Conservation (phyloP, 129 eudicot species). For the Flaveria robusta region DNA sequence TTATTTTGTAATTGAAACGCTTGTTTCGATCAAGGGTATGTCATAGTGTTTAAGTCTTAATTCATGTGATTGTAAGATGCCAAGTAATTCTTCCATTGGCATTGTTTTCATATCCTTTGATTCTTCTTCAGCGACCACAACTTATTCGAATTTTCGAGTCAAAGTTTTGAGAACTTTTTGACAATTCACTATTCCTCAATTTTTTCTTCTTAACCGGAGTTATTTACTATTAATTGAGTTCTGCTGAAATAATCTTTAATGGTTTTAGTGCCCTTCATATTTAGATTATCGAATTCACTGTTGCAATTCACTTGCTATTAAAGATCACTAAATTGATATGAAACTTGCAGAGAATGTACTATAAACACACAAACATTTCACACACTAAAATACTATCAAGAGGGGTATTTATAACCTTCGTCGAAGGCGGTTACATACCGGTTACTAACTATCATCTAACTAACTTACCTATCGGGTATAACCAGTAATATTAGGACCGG, state of each 20-base stretch:
- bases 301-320: too few species aligned
- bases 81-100: neutral
- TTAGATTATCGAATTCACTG: neutral
- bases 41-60: neutral
- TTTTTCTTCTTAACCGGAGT: neutral
- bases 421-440: too few species aligned
- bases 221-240: neutral
- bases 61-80: neutral
- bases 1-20: neutral
- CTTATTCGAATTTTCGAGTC: neutral
- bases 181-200: neutral
- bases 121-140: neutral
- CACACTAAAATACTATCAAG: too few species aligned
- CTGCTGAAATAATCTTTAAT: neutral
- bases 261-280: neutral
- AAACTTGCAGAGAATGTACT: too few species aligned
- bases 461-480: too few species aligned
- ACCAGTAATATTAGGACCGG: too few species aligned
- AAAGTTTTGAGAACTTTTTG: neutral
- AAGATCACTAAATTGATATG: too few species aligned
- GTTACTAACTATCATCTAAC: too few species aligned
- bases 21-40: neutral
- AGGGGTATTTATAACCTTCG: too few species aligned
- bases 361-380: too few species aligned
- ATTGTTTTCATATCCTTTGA: neutral